These are phyloP conservation scores for Fusarium tanahbumbuense DNA, from an alignment of 2,329 filamentous ascomycete species.

Conservation along the genomic window DNA sequence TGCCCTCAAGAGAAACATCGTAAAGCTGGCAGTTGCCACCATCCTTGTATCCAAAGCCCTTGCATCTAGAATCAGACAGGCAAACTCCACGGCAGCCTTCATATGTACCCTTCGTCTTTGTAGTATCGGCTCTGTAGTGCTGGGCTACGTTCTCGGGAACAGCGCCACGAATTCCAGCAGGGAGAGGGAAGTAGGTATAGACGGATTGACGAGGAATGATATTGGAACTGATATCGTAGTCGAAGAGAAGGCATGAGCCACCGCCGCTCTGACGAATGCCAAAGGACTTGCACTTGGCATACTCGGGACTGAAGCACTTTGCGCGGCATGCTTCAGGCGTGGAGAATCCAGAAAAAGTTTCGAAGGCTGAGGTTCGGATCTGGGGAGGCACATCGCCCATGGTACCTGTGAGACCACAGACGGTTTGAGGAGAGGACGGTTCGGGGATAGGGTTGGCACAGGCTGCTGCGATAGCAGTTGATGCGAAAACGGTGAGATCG, in stretches of 20 bases:
- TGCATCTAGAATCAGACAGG: not conserved
- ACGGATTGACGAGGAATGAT: not conserved
- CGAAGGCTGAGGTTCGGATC: not conserved
- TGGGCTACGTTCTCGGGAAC: not conserved
- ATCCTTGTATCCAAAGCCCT: not conserved
- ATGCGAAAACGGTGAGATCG: not conserved
- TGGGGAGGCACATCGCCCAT: not conserved
- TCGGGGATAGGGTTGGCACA: not conserved
- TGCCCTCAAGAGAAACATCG: not conserved
- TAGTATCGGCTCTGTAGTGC: not conserved
- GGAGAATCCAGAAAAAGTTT: not conserved
- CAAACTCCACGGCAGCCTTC: not conserved
- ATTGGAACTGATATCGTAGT: not conserved
- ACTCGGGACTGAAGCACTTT: not conserved
- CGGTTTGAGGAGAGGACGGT: not conserved
- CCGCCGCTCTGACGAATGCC: not conserved
- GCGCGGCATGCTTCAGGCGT: not conserved
- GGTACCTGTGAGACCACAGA: not conserved
- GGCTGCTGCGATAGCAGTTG: not conserved
- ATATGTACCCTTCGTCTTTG: not conserved
- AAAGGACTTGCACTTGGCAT: not conserved
- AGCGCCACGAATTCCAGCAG: not conserved
- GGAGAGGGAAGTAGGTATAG: not conserved
- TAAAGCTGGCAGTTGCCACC: not conserved
- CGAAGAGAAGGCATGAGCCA: not conserved